A percentile compares a stretch with the other conserved stretches of the same genome.
Conservation (phyloP, 2,329 filamentous ascomycete genomes). For the Colletotrichum tamarilloi region DNA sequence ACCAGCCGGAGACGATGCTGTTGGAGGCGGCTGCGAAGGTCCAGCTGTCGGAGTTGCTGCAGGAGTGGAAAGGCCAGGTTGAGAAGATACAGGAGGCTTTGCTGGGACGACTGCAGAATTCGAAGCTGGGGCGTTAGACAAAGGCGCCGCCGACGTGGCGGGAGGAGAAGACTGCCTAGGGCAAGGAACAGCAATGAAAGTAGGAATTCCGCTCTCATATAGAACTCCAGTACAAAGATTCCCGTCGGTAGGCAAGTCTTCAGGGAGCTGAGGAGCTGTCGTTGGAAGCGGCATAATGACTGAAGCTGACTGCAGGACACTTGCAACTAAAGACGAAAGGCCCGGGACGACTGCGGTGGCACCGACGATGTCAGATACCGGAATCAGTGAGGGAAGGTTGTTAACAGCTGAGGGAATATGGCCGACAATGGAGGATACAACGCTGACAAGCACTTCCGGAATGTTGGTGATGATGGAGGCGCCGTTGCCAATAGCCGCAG, state of each 20-base stretch:
- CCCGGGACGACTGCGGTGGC: background rate
- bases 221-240: conserved; percentile 12
- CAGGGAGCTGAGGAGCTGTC: conserved; percentile 17
- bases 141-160: background rate
- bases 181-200: conserved; percentile 13
- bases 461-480: background rate
- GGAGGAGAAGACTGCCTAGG: background rate
- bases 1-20: background rate
- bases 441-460: background rate
- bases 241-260: background rate
- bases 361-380: background rate
- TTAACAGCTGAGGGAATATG: background rate
- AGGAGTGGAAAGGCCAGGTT: background rate
- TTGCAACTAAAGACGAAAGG: background rate
- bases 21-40: background rate
- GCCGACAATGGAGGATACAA: background rate
- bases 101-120: background rate
- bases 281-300: background rate
- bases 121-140: background rate
- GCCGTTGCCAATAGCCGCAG: background rate
- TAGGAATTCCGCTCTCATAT: conserved; percentile 7
- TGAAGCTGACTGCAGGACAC: background rate
- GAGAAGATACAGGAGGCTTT: background rate
- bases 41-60: background rate
- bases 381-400: background rate